phyloP scores from a whole-genome alignment of 192 early-diverging fungal species.

The Neocallimastix lanati region DNA sequence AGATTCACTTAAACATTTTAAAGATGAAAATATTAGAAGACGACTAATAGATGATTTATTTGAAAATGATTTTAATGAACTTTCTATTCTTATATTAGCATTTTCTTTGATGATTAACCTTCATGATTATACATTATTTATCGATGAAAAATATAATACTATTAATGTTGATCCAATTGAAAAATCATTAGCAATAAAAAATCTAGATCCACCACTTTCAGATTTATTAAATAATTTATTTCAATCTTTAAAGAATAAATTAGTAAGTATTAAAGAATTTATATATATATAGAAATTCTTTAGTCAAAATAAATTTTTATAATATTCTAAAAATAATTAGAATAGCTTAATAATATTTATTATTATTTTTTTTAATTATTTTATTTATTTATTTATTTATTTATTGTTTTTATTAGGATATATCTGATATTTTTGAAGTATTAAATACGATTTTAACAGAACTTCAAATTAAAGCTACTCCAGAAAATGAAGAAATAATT shows the following conservation, averaged over 20 bases:
- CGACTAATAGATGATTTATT: not conserved
- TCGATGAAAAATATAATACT: not conserved
- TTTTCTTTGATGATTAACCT: not conserved
- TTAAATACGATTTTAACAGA: not conserved
- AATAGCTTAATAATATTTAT: not conserved
- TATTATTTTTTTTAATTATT: not conserved
- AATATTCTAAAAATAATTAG: too few species aligned
- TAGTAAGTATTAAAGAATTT: not conserved
- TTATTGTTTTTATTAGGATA: not conserved
- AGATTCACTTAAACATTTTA: not conserved
- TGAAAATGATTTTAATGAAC: not conserved
- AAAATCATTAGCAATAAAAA: not conserved
- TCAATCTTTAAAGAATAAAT: not conserved
- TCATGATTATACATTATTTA: not conserved
- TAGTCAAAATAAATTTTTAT: too few species aligned
- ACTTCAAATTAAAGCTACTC: not conserved
- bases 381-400: not conserved
- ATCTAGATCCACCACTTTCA: not conserved
- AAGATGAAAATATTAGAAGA: not conserved
- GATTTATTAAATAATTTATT: not conserved
- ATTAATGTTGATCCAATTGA: not conserved
- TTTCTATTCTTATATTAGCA: not conserved
- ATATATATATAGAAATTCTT: too few species aligned
- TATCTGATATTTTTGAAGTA: not conserved
- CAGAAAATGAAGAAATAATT: not conserved